Evolutionary conservation across 1,284 basidiomycete genomes (phyloP), one percentile per base, ranked within the genome.

Genomic region (Ustilago crameri): DNA sequence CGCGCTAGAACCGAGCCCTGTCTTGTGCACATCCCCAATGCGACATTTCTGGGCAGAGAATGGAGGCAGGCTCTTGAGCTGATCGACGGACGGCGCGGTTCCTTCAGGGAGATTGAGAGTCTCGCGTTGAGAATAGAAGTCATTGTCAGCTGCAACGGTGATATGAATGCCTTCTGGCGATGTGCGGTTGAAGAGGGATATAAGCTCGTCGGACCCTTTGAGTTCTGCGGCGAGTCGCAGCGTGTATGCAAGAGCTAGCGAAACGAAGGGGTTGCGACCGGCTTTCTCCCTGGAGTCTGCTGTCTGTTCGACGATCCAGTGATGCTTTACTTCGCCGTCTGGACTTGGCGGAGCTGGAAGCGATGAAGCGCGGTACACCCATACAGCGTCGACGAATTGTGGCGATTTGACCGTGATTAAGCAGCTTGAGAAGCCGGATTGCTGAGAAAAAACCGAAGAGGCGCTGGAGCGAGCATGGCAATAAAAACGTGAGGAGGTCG

Each of bases 1-100:
- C 0, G 95, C 95, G 9, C 94, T 97, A 4, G 94, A 97, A 27
- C 96, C 96, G 41, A 98, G 89, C 3, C 96, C 96, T 0, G 96
- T 98, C 86, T 99, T 99, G 87, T 98, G 95, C 9, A 96, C 95
- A 47, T 92, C 86, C 1, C 87, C 85, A 43, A 98, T 75, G 8
- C 70, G 61, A 35, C 71, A 72, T 14, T 56, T 52, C 30, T 76
- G 78, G 3, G 90, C 89, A 49, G 89, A 88, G 20, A 93, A 91
- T 20, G 88, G 87, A 34, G 86, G 86, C 84, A 98, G 85, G 82
- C 47, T 89, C 82, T 5, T 87, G 88, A 60, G 64, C 23, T 66
- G 57, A 20, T 40, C 40, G 18, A 63, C 50, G 26, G 77, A 69
- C 24, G 73, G 70, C 42, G 68, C 70, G 58, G 74, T 62, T 41